These are phyloP conservation scores for Kwoniella sp. DNA, from an alignment of 768 basidiomycete genomes.

Conservation along the genomic window DNA sequence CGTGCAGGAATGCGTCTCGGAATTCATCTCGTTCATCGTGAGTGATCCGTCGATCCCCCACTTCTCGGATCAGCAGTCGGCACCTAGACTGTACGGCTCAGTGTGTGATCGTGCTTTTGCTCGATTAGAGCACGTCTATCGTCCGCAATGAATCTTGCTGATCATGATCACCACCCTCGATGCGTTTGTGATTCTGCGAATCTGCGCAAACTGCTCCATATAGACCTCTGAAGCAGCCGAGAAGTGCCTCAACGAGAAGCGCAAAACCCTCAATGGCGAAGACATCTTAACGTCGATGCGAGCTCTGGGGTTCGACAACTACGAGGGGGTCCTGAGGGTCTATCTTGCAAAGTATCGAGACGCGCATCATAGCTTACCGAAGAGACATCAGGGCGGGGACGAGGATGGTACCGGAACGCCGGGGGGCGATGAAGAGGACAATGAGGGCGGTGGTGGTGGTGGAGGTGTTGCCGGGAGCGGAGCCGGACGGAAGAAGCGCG, in stretches of 20 bases:
- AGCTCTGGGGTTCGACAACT: slow-evolving; percentile 89
- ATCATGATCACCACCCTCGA: too few relatives aligned
- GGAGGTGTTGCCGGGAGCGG: not conserved
- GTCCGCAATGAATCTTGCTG: too few relatives aligned
- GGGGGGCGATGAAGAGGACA: slow-evolving; percentile 6
- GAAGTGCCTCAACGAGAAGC: slow-evolving; percentile 89
- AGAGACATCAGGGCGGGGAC: not conserved
- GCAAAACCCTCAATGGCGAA: slow-evolving; percentile 97
- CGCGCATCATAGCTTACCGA: slow-evolving; percentile 39
- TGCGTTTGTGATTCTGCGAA: not conserved
- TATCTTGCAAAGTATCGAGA: slow-evolving; percentile 87
- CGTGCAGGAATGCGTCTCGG: slow-evolving; percentile 96
- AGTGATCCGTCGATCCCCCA: slow-evolving; percentile 15
- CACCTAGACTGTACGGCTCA: too few relatives aligned
- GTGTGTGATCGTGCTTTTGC: too few relatives aligned
- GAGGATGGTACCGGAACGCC: not conserved
- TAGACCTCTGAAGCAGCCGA: slow-evolving; percentile 90
- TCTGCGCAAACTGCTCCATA: not conserved
- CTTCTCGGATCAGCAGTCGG: too few relatives aligned
- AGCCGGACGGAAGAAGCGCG: slow-evolving; percentile 15
- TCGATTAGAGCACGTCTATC: too few relatives aligned
- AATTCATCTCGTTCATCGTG: slow-evolving; percentile 93
- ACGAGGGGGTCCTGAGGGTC: slow-evolving; percentile 87
- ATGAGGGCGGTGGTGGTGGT: not conserved
- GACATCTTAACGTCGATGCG: slow-evolving; percentile 95